phyloP scores from a whole-genome alignment of 2,329 filamentous ascomycete species.

The Harringtonia aguacate region DNA sequence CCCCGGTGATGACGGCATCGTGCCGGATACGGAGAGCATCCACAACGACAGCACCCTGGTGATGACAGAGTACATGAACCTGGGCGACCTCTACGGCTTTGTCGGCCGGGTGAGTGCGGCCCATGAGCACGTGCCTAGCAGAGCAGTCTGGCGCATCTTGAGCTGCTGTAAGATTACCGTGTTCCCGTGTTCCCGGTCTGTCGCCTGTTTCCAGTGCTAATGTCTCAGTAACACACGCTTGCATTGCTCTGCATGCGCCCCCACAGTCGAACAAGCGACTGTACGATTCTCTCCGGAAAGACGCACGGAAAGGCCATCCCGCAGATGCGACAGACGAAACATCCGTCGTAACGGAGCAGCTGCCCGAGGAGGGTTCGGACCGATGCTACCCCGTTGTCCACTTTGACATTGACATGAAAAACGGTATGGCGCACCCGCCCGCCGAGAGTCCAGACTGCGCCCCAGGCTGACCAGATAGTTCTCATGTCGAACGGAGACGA shows the following conservation, averaged over 20 bases:
- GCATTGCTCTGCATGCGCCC: conserved; percentile 1
- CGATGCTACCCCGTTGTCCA: not conserved
- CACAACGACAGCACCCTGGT: not conserved
- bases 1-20: too few species aligned
- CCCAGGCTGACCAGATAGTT: too few species aligned
- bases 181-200: too few species aligned
- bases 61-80: conserved; percentile 1
- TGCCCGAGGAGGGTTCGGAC: not conserved
- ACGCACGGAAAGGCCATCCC: too few species aligned
- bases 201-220: too few species aligned
- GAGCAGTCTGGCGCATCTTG: not conserved
- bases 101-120: not conserved
- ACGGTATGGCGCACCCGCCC: conserved; percentile 1
- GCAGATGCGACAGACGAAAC: too few species aligned
- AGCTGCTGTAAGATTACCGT: not conserved
- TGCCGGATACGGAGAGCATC: too few species aligned
- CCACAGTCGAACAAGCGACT: too few species aligned
- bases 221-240: not conserved
- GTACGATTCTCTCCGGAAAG: too few species aligned
- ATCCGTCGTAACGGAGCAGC: too few species aligned
- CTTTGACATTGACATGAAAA: conserved; percentile 4
- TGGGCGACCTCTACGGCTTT: not conserved
- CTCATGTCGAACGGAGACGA: too few species aligned
- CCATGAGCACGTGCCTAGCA: not conserved
- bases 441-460: conserved; percentile 3